Evolutionary conservation across 2,329 filamentous ascomycete genomes (phyloP), one percentile per base, ranked within the genome.

Genomic region (Sphaerostilbella broomeana): DNA sequence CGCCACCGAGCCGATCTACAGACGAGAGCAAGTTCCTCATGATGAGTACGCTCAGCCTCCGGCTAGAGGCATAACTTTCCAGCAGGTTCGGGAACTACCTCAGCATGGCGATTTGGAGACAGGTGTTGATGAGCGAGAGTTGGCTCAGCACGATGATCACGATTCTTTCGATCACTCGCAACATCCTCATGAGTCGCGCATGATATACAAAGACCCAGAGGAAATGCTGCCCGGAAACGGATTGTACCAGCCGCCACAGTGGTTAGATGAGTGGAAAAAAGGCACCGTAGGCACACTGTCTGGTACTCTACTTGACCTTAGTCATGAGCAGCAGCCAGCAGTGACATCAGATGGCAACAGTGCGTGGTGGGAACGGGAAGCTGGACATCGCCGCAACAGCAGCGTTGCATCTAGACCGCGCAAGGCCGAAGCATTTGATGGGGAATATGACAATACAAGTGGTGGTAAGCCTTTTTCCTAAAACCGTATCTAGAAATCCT

Each of bases 351-450:
- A 79, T 28, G 72, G 66, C 45, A 68, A 68, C 45, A 73, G 73
- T 48, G 67, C 84, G 2, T 94, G 86, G 86, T 92, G 87, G 86
- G 87, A 94, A 2, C 39, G 35, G 55, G 69, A 70, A 37, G 68
- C 62, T 20, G 65, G 63, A 42, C 70, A 57, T 45, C 64, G 62
- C 44, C 67, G 69, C 50, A 62, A 63, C 52, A 72, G 62, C 39
- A 68, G 72, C 46, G 60, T 64, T 38, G 53, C 68, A 1, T 59
- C 67, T 3, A 64, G 70, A 22, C 68, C 65, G n/a, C 65, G 70
- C 38, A 75, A 69, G 50, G 76, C 75, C 1, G 79, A 79, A 47
- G 72, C 76, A 0, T 84, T 81, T 49, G 79, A 82, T 51, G 78
- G 77, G 12, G 76, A 79, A 54, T 80, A 81, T 46, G 79, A 85